Conservation (phyloP, 345 rosid genomes). For the Eucalyptus urophylla region DNA sequence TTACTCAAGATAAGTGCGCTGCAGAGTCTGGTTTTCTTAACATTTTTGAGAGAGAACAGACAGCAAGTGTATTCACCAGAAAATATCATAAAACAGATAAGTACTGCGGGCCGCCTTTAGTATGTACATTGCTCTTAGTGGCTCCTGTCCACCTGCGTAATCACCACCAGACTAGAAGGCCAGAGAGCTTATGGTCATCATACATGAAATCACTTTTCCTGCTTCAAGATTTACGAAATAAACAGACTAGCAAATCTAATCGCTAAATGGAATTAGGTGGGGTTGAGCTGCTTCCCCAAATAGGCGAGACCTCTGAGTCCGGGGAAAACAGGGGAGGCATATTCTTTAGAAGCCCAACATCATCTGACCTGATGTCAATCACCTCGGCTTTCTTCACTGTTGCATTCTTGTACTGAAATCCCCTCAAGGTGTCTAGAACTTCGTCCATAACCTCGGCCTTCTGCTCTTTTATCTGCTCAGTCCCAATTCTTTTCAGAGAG, state of each 20-base stretch:
- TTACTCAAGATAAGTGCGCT: neutral
- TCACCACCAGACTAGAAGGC: neutral
- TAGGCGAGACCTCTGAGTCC: neutral
- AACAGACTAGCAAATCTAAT: neutral
- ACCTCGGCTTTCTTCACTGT: constrained; percentile 1
- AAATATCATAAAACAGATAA: neutral
- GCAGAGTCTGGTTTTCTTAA: neutral
- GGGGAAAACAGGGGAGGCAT: neutral
- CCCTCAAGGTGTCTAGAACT: neutral
- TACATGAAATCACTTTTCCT: neutral
- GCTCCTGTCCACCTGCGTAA: neutral
- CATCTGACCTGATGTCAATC: constrained; percentile 4
- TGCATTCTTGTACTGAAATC: neutral
- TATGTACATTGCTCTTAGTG: neutral
- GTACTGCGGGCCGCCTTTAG: neutral
- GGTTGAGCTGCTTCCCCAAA: neutral
- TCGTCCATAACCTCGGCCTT: neutral
- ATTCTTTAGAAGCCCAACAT: neutral
- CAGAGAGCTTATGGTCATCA: neutral
- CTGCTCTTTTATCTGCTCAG: neutral
- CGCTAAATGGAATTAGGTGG: neutral
- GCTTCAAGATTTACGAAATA: neutral
- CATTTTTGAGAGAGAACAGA: neutral
- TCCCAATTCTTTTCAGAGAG: neutral
- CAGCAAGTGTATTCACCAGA: neutral